A percentile compares a stretch with the other conserved stretches of the same genome.
These are phyloP conservation scores for Heterobasidion parviporum DNA, from an alignment of 1,284 basidiomycete genomes.

Conservation along the genomic window DNA sequence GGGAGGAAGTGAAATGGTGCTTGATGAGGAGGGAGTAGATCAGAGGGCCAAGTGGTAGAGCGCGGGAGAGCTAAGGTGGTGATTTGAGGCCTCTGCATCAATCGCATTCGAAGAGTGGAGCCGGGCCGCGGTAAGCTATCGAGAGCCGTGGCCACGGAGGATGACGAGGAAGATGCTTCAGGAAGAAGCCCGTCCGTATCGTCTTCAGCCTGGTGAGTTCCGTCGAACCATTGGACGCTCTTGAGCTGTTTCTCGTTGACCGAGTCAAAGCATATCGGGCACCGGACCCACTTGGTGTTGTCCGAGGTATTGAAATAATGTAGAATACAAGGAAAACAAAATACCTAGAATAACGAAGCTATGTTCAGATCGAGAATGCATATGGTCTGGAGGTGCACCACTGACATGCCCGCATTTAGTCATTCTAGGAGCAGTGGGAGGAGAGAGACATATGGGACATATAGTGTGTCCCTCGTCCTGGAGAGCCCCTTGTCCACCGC, in stretches of 20 bases:
- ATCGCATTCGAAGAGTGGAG: slow-evolving; percentile 71
- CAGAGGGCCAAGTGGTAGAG: slow-evolving; percentile 89
- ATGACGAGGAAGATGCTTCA: slow-evolving; percentile 39
- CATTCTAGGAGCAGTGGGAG: slow-evolving; percentile 91
- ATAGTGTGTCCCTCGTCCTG: slow-evolving; percentile 58
- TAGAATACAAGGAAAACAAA: slow-evolving; percentile 86
- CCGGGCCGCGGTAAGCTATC: slow-evolving; percentile 38
- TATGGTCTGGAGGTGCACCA: slow-evolving; percentile 15
- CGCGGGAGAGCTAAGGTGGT: slow-evolving; percentile 94
- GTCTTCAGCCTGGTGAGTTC: slow-evolving; percentile 26
- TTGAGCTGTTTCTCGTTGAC: slow-evolving; percentile 90
- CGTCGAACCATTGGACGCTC: slow-evolving; percentile 79
- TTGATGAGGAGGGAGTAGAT: slow-evolving; percentile 82
- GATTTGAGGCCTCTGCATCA: slow-evolving; percentile 90
- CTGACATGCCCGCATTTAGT: slow-evolving; percentile 95
- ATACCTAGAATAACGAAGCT: slow-evolving; percentile 45
- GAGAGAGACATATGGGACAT: slow-evolving; percentile 93
- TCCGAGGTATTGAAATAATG: slow-evolving; percentile 86
- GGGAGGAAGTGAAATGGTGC: slow-evolving; percentile 96
- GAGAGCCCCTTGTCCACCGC: slow-evolving; percentile 26
- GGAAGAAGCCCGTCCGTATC: slow-evolving; percentile 27
- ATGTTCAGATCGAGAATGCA: slow-evolving; percentile 8
- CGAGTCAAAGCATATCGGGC: slow-evolving; percentile 95
- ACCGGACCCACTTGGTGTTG: slow-evolving; percentile 77
- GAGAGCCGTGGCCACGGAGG: slow-evolving; percentile 24